Percentiles rank a stretch among this genome's conserved stretches.
phyloP scores from a whole-genome alignment of 2,329 filamentous ascomycete species.

The Penicillium italicum region DNA sequence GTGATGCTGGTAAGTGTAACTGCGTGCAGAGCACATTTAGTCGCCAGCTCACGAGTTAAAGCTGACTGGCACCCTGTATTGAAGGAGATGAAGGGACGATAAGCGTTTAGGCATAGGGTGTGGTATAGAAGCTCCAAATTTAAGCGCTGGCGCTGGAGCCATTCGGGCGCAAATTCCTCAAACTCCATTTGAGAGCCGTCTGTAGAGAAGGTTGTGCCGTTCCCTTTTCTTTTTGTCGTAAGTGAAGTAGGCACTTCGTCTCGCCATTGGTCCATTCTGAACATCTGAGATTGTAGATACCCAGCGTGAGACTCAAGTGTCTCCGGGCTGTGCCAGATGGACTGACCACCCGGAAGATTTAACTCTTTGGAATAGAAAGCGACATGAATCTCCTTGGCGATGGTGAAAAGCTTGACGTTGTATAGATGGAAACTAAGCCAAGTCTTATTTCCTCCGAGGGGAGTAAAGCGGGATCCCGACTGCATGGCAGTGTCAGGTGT shows the following conservation, averaged over 20 bases:
- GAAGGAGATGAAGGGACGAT: not conserved
- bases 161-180: not conserved
- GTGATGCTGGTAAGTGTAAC: not conserved
- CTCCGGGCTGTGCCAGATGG: not conserved
- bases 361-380: not conserved
- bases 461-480: not conserved
- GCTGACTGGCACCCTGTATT: not conserved
- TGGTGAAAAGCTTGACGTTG: not conserved
- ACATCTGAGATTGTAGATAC: not conserved
- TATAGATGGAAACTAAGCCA: not conserved
- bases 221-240: not conserved
- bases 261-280: not conserved
- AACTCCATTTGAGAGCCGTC: not conserved
- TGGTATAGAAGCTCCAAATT: not conserved
- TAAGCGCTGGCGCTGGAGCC: not conserved
- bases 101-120: not conserved
- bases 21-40: not conserved
- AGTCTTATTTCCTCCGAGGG: not conserved
- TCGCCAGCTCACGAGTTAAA: not conserved
- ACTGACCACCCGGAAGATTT: not conserved
- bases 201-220: not conserved
- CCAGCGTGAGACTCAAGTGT: not conserved
- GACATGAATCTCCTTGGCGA: not conserved
- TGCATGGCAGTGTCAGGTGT: not conserved
- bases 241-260: not conserved